Base-by-base conservation (phyloP, 2,329 filamentous ascomycete species). In the Monosporascus sp. region DNA sequence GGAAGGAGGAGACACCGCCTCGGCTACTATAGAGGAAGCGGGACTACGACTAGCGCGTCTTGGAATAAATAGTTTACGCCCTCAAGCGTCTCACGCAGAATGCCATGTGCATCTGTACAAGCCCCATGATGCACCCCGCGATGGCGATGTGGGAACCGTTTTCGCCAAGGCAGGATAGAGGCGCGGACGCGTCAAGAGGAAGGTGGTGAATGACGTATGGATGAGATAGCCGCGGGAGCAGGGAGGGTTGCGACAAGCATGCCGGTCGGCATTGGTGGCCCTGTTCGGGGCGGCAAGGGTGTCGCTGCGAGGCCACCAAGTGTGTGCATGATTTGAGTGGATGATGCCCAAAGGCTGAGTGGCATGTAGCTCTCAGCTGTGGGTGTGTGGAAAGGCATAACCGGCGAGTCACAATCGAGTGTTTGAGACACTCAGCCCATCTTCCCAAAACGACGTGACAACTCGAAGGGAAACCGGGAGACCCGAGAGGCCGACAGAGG, bases 261-360 rank as follows among this genome's bases (percentile, higher is more conserved):
- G 43, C 14, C 22, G 43, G 43, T 22, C 22, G 43, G 43, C 43
- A 46, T 46, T 46, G 43, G 43, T 46, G 43, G 43, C 43, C 43
- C 31, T 31, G 43, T 31, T n/a, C 22, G n/a, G 43, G 20, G 24
- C 22, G 22, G 43, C 43, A 46, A 27, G 43, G 43, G 43, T 46
- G 24, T 5, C 14, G 15, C 43, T 46, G 43, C 43, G 43, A 46
- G 43, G 43, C 43, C 43, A 27, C 43, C 43, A 27, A 24, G 43
- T 35, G 43, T 46, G 43, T 46, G 43, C 22, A 46, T 46, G 43
- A 46, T 46, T 27, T 46, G 43, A 46, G 43, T 46, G 43, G 43
- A 46, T 46, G 24, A 27, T 46, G 14, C n/a, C 22, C 24, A 25
- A 27, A 46, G 22, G 24, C 43, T 46, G 24, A 18, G 31, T 24